Evolutionary conservation across 306 rosid species (phyloP).

Genomic region (Acacia crassicarpa): DNA sequence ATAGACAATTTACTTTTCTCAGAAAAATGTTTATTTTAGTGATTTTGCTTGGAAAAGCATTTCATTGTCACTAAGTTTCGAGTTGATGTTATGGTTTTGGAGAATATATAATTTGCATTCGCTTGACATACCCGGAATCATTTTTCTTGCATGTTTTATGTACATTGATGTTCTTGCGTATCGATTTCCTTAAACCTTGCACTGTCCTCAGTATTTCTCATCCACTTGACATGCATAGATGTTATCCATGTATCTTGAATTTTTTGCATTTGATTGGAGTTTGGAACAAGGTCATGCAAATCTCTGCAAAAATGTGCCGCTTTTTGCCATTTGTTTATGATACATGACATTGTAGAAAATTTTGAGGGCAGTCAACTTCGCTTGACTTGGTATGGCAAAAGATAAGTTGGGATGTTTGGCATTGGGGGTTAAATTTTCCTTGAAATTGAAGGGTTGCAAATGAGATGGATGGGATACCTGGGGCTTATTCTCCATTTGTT

Average conservation of each 20-base stretch:
- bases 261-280: slow-evolving; percentile 1
- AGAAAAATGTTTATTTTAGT: neutral
- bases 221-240: neutral
- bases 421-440: neutral
- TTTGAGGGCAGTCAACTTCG: neutral
- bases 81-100: neutral
- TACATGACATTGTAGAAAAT: neutral
- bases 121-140: neutral
- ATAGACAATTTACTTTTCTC: neutral
- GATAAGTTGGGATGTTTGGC: neutral
- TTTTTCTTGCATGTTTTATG: neutral
- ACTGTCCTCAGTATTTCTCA: neutral
- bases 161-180: neutral
- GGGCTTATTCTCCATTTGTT: slow-evolving; percentile 5
- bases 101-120: slow-evolving; percentile 15
- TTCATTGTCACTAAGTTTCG: slow-evolving; percentile 9
- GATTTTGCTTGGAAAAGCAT: neutral
- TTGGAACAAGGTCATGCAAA: neutral
- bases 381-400: neutral
- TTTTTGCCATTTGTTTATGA: slow-evolving; percentile 9
- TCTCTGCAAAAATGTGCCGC: slow-evolving; percentile 2
- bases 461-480: neutral
- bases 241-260: neutral
- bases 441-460: neutral
- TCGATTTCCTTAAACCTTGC: neutral